Evolutionary conservation across 2,329 filamentous ascomycete species (phyloP), one percentile per base, ranked within the genome.

Genomic region (Pestalotiopsis sp.): DNA sequence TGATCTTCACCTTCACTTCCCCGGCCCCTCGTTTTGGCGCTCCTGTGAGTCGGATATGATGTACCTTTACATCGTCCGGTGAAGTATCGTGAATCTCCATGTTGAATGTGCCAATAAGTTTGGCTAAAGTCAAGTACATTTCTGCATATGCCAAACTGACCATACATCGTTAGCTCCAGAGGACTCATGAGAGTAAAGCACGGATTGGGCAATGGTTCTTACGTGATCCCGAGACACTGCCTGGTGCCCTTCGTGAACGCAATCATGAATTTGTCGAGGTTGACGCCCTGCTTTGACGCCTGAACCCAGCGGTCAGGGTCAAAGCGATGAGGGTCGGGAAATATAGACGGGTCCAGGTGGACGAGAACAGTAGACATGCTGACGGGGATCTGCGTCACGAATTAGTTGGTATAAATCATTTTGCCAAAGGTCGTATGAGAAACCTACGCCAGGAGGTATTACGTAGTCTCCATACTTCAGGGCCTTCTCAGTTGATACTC

Each of bases 311-410:
- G 41, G 0, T 49, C 41, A 5, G 41, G 41, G 41, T 62, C 36
- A 39, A 62, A 62, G 0, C 4, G 2, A 1, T 62, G 25, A 36
- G 59, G 59, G 2, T 62, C 59, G 36, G 59, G 59, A 39, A 62
- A 62, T 31, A 62, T 62, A 23, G 25, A 39, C 13, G 59, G 20
- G 36, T 62, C 59, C 3, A 62, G 0, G 36, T 62, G 59, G 31
- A 62, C 31, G 36, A 62, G 36, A n/a, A 36, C 25, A 62, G 20
- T 39, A 62, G 60, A 62, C 60, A 62, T 62, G 60, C 60, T 62
- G 60, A 62, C 31, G 13, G 60, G 60, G 11, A 39, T 7, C 60
- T 62, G 60, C 60, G 36, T 27, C 27, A 27, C 55, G 11, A 6
- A 41, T 62, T 23, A 62, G 4, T 49, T 49, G 41, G 14, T 49